Conservation (phyloP, 257 asterid genomes). For the Lavandula angustifolia region DNA sequence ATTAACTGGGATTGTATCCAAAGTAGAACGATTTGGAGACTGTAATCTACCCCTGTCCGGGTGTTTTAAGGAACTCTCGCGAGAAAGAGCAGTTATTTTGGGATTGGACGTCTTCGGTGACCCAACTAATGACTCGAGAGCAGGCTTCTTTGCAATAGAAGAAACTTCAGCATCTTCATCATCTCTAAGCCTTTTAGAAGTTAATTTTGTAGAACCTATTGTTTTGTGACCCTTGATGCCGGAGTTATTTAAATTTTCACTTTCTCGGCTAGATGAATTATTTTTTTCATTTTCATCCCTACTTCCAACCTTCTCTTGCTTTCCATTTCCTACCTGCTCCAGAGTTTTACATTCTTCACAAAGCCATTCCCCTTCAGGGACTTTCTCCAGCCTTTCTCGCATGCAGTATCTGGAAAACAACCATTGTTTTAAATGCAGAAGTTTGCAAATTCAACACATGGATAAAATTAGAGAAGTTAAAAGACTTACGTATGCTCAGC, state of each 20-base stretch:
- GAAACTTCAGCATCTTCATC: slow-evolving; percentile 75
- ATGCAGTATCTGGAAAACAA: slow-evolving; percentile 80
- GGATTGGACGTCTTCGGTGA: slow-evolving; percentile 51
- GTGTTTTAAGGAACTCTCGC: slow-evolving; percentile 62
- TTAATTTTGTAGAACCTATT: slow-evolving; percentile 42
- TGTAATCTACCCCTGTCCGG: slow-evolving; percentile 55
- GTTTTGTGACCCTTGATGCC: slow-evolving; percentile 49
- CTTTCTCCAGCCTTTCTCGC: slow-evolving; percentile 64
- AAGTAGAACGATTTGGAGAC: slow-evolving; percentile 44
- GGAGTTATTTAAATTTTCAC: slow-evolving; percentile 44
- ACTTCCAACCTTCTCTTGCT: slow-evolving; percentile 48
- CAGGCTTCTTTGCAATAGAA: slow-evolving; percentile 59
- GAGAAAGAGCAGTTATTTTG: slow-evolving; percentile 49
- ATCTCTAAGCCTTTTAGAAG: slow-evolving; percentile 65
- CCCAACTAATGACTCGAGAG: slow-evolving; percentile 50
- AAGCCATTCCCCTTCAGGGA: slow-evolving; percentile 87
- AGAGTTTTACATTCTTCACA: slow-evolving; percentile 85
- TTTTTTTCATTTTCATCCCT: slow-evolving; percentile 52
- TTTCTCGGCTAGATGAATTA: slow-evolving; percentile 54
- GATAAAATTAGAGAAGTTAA: slow-evolving; percentile 11
- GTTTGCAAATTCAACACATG: background rate
- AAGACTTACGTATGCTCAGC: slow-evolving; percentile 91
- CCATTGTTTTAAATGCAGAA: slow-evolving; percentile 25
- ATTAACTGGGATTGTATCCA: slow-evolving; percentile 39
- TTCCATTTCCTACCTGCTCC: slow-evolving; percentile 45